Evolutionary conservation across 257 asterid species (phyloP).

Genomic region (Oldenlandia corymbosa): DNA sequence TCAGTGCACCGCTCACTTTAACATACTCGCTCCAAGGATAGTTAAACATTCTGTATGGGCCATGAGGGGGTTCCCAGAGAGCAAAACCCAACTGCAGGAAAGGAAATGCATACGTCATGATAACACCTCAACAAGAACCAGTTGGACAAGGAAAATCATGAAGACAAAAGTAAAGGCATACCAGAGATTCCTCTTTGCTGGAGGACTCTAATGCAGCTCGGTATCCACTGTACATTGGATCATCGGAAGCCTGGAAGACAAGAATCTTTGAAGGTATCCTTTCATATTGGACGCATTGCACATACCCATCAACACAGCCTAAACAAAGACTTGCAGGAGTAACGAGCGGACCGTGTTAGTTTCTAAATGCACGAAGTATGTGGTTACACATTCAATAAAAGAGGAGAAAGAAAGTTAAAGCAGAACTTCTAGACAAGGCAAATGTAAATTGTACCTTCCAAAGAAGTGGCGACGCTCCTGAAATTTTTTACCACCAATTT

Average conservation of each 20-base stretch:
- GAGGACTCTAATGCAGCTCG: conserved; percentile 83
- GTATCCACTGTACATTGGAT: conserved; percentile 82
- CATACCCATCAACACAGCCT: conserved; percentile 75
- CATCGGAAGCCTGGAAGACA: conserved; percentile 82
- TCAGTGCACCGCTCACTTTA: conserved; percentile 82
- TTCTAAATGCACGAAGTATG: conserved; percentile 3
- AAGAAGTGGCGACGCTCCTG: conserved; percentile 67
- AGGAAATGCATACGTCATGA: not conserved
- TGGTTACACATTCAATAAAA: not conserved
- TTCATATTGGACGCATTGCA: conserved; percentile 58
- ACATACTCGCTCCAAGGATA: conserved; percentile 90
- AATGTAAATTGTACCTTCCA: conserved; percentile 48
- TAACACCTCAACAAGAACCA: not conserved
- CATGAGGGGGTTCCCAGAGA: conserved; percentile 97
- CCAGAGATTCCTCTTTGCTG: conserved; percentile 92
- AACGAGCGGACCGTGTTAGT: conserved; percentile 17
- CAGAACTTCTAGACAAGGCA: not conserved
- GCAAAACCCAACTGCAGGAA: conserved; percentile 67
- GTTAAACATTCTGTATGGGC: conserved; percentile 81
- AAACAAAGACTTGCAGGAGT: conserved; percentile 14
- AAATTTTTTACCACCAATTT: conserved; percentile 76
- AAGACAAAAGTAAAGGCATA: conserved; percentile 16
- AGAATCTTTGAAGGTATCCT: conserved; percentile 87
- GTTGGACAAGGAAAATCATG: not conserved
- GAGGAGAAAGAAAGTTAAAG: not conserved